Conservation (phyloP, 2,329 filamentous ascomycete species). For the Nakataea oryzae region DNA sequence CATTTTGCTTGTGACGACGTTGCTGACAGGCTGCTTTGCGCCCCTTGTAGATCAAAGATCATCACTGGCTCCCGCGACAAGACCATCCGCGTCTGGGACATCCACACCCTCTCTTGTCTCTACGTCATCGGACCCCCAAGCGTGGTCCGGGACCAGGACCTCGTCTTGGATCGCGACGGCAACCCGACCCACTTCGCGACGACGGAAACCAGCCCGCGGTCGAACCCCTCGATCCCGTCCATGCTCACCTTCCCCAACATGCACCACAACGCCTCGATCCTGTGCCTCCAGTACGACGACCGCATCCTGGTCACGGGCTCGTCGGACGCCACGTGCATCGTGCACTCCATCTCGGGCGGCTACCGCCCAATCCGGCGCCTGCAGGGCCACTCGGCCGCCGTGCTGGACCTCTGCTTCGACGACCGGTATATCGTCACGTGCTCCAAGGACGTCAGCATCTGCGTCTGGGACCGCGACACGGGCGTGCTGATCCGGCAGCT, state of each 20-base stretch:
- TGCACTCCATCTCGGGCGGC: slow-evolving; percentile 73
- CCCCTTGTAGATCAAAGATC: slow-evolving; percentile 64
- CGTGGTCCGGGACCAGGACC: slow-evolving; percentile 40
- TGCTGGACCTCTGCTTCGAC: slow-evolving; percentile 90
- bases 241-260: slow-evolving; percentile 42
- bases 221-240: slow-evolving; percentile 35
- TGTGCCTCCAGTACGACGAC: slow-evolving; percentile 91
- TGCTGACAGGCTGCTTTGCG: slow-evolving; percentile 1
- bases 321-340: slow-evolving; percentile 82
- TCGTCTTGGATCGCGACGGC: slow-evolving; percentile 41
- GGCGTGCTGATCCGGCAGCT: slow-evolving; percentile 69
- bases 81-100: slow-evolving; percentile 93
- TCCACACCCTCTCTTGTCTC: slow-evolving; percentile 75
- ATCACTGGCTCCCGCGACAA: slow-evolving; percentile 93
- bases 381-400: slow-evolving; percentile 69
- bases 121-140: slow-evolving; percentile 76
- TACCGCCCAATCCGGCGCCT: slow-evolving; percentile 76
- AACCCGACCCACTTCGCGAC: slow-evolving; percentile 44
- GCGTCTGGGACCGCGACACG: slow-evolving; percentile 83
- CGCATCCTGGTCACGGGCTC: slow-evolving; percentile 90
- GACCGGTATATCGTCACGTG: slow-evolving; percentile 89
- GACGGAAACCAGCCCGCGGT: slow-evolving; percentile 19
- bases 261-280: slow-evolving; percentile 84
- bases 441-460: slow-evolving; percentile 90
- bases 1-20: not conserved